Evolutionary conservation across 768 basidiomycete species (phyloP), one percentile per base, ranked within the genome.

Genomic region (Kockovaella imperatae): DNA sequence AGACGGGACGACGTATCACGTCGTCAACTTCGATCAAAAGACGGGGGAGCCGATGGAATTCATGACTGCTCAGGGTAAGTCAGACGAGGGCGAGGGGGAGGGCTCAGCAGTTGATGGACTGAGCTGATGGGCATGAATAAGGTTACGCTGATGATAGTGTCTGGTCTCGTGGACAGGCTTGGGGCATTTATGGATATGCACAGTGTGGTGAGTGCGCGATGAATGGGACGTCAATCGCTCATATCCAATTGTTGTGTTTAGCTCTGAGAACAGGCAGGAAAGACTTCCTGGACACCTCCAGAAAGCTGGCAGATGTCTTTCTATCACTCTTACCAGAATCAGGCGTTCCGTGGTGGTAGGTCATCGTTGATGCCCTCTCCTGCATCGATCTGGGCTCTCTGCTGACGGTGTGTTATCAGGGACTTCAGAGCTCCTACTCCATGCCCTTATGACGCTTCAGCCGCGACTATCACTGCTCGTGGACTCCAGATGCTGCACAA

Each of bases 151-250:
- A 67, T 38, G 59, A 60, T 8, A 57, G 56, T 44, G 44, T 45
- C 21, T 67, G 64, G 64, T 50, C 61, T 1, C 32, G 64, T 38
- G 64, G 64, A 15, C 59, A 61, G 29, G 64, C 62, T 30, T 67
- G 64, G 62, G 64, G 43, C 17, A 59, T 67, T 25, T 67, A 67
- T 35, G 64, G 64, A 0, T 67, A 58, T 45, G 56, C 59, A 1
- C 59, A 63, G 43, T 62, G 61, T 29, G 61, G 59, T 61, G 44
- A 28, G 62, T 60, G 8, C 18, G 20, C 8, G 15, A 30, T 7
- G 6, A n/a, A n/a, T n/a, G 15, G 6, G 14, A 46, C 38, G 5
- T 47, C 35, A 28, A 18, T 17, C 1, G 47, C 25, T 18, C 35
- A 5, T 17, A 17, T 42, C 39, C 28, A 35, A 20, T 4, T 47